Evolutionary conservation across 805 yeast genomes (phyloP).

Genomic region (Wickerhamiella occidentalis): DNA sequence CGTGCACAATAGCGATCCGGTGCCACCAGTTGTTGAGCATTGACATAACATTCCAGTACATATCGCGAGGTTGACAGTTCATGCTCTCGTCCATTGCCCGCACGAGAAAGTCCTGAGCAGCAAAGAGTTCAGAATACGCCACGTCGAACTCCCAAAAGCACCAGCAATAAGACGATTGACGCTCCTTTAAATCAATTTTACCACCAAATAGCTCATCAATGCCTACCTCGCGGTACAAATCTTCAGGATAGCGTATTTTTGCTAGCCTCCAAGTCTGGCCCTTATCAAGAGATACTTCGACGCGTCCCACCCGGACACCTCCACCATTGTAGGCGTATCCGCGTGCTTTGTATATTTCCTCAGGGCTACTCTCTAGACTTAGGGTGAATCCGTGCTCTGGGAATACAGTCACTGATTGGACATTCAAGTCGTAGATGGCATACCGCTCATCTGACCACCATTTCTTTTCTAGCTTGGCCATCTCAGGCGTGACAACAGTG

Average conservation of each 20-base stretch:
- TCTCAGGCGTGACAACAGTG: slow-evolving; percentile 30
- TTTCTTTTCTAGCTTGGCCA: slow-evolving; percentile 25
- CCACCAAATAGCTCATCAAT: slow-evolving; percentile 28
- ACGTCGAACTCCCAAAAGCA: slow-evolving; percentile 29
- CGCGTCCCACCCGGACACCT: slow-evolving; percentile 28
- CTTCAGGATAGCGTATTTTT: slow-evolving; percentile 29
- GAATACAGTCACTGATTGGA: slow-evolving; percentile 28
- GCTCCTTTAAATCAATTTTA: slow-evolving; percentile 27
- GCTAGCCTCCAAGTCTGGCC: slow-evolving; percentile 28
- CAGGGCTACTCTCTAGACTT: slow-evolving; percentile 11
- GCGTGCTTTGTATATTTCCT: slow-evolving; percentile 19
- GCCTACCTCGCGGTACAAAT: slow-evolving; percentile 27
- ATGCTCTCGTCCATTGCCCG: slow-evolving; percentile 31
- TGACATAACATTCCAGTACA: slow-evolving; percentile 32
- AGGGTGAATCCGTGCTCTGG: slow-evolving; percentile 27
- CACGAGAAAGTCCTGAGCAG: slow-evolving; percentile 27
- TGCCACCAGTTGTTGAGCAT: slow-evolving; percentile 33
- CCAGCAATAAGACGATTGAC: slow-evolving; percentile 29
- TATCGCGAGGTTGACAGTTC: slow-evolving; percentile 29
- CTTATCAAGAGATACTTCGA: slow-evolving; percentile 28
- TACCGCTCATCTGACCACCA: slow-evolving; percentile 34
- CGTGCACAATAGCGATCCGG: slow-evolving; percentile 24
- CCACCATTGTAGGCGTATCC: slow-evolving; percentile 33
- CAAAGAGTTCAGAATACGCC: slow-evolving; percentile 17
- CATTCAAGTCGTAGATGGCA: slow-evolving; percentile 28